Evolutionary conservation across 116 monocot species (phyloP), one percentile per base, ranked within the genome.

Genomic region (Phalaenopsis hybrid): DNA sequence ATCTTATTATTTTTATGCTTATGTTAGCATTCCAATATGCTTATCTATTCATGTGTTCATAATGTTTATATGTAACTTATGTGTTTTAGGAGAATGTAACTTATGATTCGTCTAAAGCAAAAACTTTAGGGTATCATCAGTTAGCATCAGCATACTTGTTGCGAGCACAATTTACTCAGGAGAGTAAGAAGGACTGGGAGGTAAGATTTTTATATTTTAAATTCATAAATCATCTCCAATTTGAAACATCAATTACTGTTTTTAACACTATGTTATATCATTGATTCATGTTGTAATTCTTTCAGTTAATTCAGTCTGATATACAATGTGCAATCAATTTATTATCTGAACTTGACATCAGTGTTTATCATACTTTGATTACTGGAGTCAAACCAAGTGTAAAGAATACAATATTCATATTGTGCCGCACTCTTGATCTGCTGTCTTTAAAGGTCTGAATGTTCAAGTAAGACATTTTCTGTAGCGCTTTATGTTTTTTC

Each of bases 81-180:
- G 28, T 28, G 8, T 76, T 20, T 9, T 76, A 76, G 76, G 76
- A 76, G 16, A 50, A 50, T 76, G 76, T 46, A 76, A 11, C 21
- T 43, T 76, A 50, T 49, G 76, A 49, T 49, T 50, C 76, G 7
- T 49, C 76, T 76, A 49, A 76, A 17, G 76, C 10, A 23, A 72
- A 75, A 43, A 59, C 79, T 18, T 80, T 28, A 73, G 65, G 74
- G 6, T 79, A 20, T 76, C 80, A 88, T 82, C 88, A 86, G 7
- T 86, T 92, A 74, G 88, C 89, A 55, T 52, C 82, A 51, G 74
- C 82, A 59, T 83, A 86, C 83, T 73, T 88, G 72, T 81, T 92
- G 79, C 75, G 72, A 86, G 92, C 92, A 78, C 92, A 86, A 12
- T 88, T 87, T 86, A 59, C 76, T 25, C 92, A 92, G 49, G 92